Conservation (phyloP, 352 stramenopile genomes). For the Thraustochytrium sp. region DNA sequence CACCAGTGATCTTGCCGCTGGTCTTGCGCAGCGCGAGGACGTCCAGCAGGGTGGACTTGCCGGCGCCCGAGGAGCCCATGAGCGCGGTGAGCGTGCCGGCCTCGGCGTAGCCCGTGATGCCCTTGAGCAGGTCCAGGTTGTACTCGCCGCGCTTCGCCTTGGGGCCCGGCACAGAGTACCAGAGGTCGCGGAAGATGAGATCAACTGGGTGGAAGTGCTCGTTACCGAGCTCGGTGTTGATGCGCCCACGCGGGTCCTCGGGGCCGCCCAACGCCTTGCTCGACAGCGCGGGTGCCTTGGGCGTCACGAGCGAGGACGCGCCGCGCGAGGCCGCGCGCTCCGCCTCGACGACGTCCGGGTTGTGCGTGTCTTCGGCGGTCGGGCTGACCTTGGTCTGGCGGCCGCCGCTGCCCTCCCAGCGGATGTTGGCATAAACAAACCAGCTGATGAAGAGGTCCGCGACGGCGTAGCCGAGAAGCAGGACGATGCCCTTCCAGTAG, state of each 20-base stretch:
- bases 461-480: slow-evolving; percentile 55
- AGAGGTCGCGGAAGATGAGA: slow-evolving; percentile 48
- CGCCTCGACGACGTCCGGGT: background rate
- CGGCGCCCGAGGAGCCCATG: slow-evolving; percentile 72
- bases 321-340: too few relatives aligned
- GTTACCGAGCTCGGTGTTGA: background rate
- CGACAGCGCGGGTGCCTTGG: background rate
- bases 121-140: slow-evolving; percentile 70
- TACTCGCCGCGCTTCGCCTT: slow-evolving; percentile 55
- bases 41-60: slow-evolving; percentile 59
- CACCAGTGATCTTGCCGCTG: slow-evolving; percentile 61
- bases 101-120: slow-evolving; percentile 66
- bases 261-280: background rate
- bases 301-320: too few relatives aligned
- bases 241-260: background rate
- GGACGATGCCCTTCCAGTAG: slow-evolving; percentile 61
- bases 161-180: slow-evolving; percentile 57
- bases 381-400: background rate
- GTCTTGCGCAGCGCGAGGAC: slow-evolving; percentile 73
- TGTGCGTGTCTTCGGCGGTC: background rate
- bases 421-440: slow-evolving; percentile 47
- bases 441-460: slow-evolving; percentile 57
- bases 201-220: background rate
- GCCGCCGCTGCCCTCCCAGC: background rate
- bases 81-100: slow-evolving; percentile 75